Evolutionary conservation across 768 basidiomycete genomes (phyloP), one percentile per base, ranked within the genome.

Genomic region (Chlorophyllum brunneum): DNA sequence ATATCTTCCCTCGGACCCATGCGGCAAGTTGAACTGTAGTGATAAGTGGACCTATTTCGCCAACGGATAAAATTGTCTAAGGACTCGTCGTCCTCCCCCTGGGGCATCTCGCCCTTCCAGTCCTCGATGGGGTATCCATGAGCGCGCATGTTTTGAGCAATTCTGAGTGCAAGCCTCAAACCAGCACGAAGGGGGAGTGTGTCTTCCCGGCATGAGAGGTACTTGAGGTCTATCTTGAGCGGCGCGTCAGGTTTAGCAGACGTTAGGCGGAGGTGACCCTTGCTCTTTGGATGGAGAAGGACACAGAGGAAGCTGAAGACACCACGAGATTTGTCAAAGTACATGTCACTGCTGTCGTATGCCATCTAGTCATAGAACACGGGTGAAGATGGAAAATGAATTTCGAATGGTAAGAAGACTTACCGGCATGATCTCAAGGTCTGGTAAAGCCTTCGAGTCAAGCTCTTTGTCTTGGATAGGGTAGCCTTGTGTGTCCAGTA

Each of bases 211-310:
- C 68, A 64, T 39, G 71, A 59, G 41, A 78, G 59, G 51, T 80
- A 78, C 72, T 70, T 73, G 1, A 77, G 77, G 53, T 79, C 63
- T 26, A 79, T 65, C 40, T 59, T 65, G n/a, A 77, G 76, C 47
- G 71, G 60, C 5, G 67, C 70, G 63, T 72, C 78, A 11, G 76
- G 72, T 56, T 68, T 65, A 4, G 66, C 54, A 11, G 73, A 73
- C 13, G 69, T 72, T 22, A 80, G 60, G 13, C 60, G 55, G 30
- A 80, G 58, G 3, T 56, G 60, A 2, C 78, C 78, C 27, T 59
- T 60, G 56, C 78, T 79, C 8, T 65, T 68, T 16, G 78, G 77
- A 34, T 73, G 54, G 20, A 65, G 51, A 18, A 58, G 36, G 7
- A 49, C 40, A 13, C 38, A 49, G 18, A 67, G 40, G 31, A 58